These are phyloP conservation scores for Leishmania major DNA, from an alignment of 208 protist species.

Conservation along the genomic window DNA sequence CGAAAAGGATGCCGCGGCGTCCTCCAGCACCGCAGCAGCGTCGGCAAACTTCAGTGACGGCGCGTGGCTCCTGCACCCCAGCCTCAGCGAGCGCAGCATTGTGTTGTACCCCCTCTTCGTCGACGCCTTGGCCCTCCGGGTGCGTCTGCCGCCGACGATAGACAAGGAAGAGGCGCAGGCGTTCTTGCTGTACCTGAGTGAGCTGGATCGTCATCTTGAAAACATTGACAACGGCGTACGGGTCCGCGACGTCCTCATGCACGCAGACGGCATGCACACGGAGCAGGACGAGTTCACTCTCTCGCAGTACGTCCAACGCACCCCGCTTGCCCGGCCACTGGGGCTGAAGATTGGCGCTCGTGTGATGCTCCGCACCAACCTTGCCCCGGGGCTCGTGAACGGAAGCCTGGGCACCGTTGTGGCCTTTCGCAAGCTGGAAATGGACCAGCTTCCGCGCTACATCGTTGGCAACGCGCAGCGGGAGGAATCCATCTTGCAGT, in stretches of 20 bases:
- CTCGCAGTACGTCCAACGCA: constrained; percentile 55
- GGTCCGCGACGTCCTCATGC: constrained; percentile 61
- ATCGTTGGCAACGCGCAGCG: constrained; percentile 37
- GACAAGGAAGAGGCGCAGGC: constrained; percentile 37
- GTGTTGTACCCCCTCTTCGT: constrained; percentile 82
- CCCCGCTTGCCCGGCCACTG: constrained; percentile 55
- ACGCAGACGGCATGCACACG: constrained; percentile 75
- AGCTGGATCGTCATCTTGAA: constrained; percentile 25
- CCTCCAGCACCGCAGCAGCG: background rate
- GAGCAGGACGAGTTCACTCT: constrained; percentile 78
- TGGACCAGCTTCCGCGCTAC: constrained; percentile 54
- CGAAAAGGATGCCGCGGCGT: background rate
- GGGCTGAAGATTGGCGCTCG: constrained; percentile 70
- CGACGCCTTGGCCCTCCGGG: constrained; percentile 78
- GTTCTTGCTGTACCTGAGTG: constrained; percentile 40
- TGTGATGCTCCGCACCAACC: constrained; percentile 88
- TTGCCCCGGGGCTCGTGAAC: constrained; percentile 78
- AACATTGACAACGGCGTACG: constrained; percentile 33
- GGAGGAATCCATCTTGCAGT: constrained; percentile 46
- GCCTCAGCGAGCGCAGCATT: constrained; percentile 33
- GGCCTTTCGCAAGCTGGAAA: constrained; percentile 55
- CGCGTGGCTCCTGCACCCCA: constrained; percentile 21
- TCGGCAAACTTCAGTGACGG: constrained; percentile 15
- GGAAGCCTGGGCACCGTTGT: constrained; percentile 87
- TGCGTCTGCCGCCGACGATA: constrained; percentile 68